Evolutionary conservation across 225 moss, liverwort and hornwort species (phyloP).

Genomic region (Physcomitrellopsis africana): DNA sequence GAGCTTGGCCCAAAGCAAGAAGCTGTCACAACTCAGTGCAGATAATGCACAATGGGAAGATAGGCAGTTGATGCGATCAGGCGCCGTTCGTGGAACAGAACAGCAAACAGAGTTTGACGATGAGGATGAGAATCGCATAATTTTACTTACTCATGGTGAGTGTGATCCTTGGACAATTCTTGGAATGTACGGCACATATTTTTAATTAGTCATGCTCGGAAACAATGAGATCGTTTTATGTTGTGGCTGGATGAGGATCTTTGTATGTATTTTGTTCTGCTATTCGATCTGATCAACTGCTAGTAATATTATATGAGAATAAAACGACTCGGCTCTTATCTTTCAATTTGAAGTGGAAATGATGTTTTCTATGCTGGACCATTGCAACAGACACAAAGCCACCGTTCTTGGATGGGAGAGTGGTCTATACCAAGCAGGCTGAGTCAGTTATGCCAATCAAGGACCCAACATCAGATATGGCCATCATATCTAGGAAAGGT

Average conservation of each 20-base stretch:
- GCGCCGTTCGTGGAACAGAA: constrained; percentile 97
- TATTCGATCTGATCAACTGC: background rate
- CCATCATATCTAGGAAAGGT: constrained; percentile 96
- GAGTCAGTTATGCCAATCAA: constrained; percentile 98
- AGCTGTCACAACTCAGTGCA: constrained; percentile 94
- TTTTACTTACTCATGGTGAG: constrained; percentile 91
- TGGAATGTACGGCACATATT: background rate
- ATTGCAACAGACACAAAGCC: constrained; percentile 84
- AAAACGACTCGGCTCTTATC: background rate
- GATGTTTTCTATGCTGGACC: constrained; percentile 18
- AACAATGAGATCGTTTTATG: constrained; percentile 16
- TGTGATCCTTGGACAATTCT: constrained; percentile 3
- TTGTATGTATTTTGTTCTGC: constrained; percentile 11
- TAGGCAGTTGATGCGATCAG: constrained; percentile 92
- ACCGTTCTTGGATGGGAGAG: constrained; percentile 95
- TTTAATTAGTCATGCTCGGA: background rate
- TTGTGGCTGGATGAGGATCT: constrained; percentile 2
- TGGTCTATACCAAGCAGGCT: constrained; percentile 95
- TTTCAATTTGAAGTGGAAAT: background rate
- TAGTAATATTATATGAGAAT: constrained; percentile 5
- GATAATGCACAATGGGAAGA: constrained; percentile 99
- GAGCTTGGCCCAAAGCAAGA: constrained; percentile 99
- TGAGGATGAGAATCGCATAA: constrained; percentile 93
- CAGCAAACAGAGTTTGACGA: constrained; percentile 96
- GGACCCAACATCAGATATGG: constrained; percentile 97